Conservation (phyloP, 2,329 filamentous ascomycete species). For the Chaetomium olivaceum region DNA sequence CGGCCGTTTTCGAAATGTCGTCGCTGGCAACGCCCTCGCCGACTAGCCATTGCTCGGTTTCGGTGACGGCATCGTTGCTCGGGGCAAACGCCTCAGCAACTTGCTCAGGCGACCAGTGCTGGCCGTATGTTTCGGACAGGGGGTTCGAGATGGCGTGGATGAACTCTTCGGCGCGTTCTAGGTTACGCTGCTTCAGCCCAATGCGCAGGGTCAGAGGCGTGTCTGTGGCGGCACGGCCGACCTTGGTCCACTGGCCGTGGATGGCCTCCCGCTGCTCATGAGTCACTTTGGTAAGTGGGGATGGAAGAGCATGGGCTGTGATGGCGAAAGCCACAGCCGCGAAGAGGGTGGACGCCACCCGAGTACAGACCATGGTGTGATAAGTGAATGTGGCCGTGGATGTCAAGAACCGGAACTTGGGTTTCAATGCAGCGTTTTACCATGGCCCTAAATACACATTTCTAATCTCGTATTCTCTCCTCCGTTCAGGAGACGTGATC, state of each 20-base stretch:
- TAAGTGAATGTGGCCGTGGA: background rate
- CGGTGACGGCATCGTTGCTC: slow-evolving; percentile 3
- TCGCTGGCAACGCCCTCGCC: slow-evolving; percentile 4
- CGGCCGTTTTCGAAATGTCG: background rate
- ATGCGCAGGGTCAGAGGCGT: slow-evolving; percentile 9
- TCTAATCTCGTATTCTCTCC: background rate
- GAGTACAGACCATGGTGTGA: background rate
- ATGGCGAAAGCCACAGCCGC: background rate
- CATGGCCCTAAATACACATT: background rate
- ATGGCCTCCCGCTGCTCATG: slow-evolving; percentile 8
- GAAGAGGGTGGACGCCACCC: background rate
- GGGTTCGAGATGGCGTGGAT: slow-evolving; percentile 11
- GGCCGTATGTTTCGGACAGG: slow-evolving; percentile 5
- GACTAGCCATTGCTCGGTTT: slow-evolving; percentile 13
- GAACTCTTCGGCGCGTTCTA: slow-evolving; percentile 9
- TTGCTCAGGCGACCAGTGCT: slow-evolving; percentile 9
- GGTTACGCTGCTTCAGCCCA: slow-evolving; percentile 13
- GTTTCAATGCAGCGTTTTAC: background rate
- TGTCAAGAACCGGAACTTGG: background rate
- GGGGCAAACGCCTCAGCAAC: slow-evolving; percentile 8
- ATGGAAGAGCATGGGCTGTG: background rate
- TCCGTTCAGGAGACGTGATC: background rate
- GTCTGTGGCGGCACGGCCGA: slow-evolving; percentile 4
- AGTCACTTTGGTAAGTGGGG: background rate
- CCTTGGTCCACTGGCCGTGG: slow-evolving; percentile 7